Conservation (phyloP, 345 rosid genomes). For the Combretum micranthum region DNA sequence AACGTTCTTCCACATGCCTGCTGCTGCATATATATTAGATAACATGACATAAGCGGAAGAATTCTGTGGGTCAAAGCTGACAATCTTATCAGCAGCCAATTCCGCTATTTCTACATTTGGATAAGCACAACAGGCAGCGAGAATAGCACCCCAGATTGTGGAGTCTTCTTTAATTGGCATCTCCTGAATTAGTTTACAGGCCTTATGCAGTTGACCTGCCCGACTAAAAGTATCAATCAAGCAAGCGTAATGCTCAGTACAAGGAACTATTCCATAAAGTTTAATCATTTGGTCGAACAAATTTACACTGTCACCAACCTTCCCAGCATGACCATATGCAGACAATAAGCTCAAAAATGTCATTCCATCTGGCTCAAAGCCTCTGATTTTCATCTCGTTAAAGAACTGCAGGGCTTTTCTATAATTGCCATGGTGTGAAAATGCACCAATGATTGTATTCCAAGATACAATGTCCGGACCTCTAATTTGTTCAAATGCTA, state of each 20-base stretch:
- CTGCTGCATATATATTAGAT: constrained; percentile 30
- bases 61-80: constrained; percentile 18
- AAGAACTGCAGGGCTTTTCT: constrained; percentile 16
- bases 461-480: constrained; percentile 19
- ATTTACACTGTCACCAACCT: constrained; percentile 16
- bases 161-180: constrained; percentile 21
- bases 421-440: constrained; percentile 23
- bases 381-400: constrained; percentile 12
- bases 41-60: constrained; percentile 19
- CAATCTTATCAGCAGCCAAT: constrained; percentile 20
- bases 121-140: constrained; percentile 20
- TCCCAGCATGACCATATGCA: constrained; percentile 24
- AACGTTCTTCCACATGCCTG: constrained; percentile 27
- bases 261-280: constrained; percentile 12
- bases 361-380: constrained; percentile 21
- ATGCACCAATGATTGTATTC: constrained; percentile 22
- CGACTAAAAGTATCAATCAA: constrained; percentile 23
- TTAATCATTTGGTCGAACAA: constrained; percentile 18
- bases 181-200: constrained; percentile 12
- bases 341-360: constrained; percentile 27
- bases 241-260: constrained; percentile 24
- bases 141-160: constrained; percentile 22
- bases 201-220: constrained; percentile 29
- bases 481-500: constrained; percentile 17
- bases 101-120: constrained; percentile 22